These are phyloP conservation scores for Aureobasidium sp. DNA, from an alignment of 2,329 filamentous ascomycete genomes.

Conservation along the genomic window DNA sequence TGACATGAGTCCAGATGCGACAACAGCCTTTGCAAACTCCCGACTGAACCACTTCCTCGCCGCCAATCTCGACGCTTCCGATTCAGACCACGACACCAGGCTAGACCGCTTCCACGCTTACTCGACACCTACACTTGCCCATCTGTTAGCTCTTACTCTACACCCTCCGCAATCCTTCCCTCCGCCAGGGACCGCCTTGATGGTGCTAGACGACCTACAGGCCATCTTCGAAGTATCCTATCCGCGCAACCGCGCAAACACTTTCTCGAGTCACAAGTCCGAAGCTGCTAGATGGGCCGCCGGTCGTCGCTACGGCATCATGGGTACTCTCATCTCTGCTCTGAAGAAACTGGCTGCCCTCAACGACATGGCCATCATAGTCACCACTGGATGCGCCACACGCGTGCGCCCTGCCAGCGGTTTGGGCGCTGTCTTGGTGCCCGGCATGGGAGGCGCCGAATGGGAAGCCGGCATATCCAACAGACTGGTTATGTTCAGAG, in stretches of 20 bases:
- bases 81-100: not conserved
- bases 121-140: conserved; percentile 50
- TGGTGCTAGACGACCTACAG: conserved; percentile 74
- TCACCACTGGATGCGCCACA: conserved; percentile 77
- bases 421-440: conserved; percentile 60
- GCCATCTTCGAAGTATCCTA: conserved; percentile 71
- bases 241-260: conserved; percentile 44
- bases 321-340: conserved; percentile 55
- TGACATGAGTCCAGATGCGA: conserved; percentile 37
- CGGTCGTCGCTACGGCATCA: conserved; percentile 51
- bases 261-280: conserved; percentile 14
- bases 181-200: conserved; percentile 54
- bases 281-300: conserved; percentile 44
- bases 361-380: conserved; percentile 63
- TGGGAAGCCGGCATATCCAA: conserved; percentile 77
- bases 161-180: conserved; percentile 60
- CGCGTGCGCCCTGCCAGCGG: conserved; percentile 54
- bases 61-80: conserved; percentile 6
- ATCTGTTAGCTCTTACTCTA: conserved; percentile 65
- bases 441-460: conserved; percentile 64
- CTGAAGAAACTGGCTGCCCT: conserved; percentile 67
- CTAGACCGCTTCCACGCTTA: conserved; percentile 55
- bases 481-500: conserved; percentile 69
- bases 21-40: conserved; percentile 40
- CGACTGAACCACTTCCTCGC: conserved; percentile 42